Percentiles rank a stretch among this genome's conserved stretches.
Conservation (phyloP, 257 asterid species). For the Apocynum venetum region DNA sequence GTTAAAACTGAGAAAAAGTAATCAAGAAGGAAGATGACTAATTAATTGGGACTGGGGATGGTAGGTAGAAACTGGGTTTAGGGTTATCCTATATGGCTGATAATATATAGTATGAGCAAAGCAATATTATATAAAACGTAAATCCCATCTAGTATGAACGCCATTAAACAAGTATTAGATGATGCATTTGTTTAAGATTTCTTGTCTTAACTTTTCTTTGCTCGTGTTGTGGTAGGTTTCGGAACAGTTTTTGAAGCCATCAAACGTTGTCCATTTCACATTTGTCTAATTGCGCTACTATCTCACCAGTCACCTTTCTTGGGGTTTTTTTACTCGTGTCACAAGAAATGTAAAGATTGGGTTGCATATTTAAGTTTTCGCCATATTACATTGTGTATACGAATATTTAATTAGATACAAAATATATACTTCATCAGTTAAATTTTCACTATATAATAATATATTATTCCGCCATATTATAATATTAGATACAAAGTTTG, state of each 20-base stretch:
- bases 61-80: no score
- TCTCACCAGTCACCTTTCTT: not conserved
- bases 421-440: no score
- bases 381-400: no score
- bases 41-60: no score
- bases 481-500: no score
- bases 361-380: no score
- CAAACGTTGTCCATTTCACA: not conserved
- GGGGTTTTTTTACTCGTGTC: not conserved
- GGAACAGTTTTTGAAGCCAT: not conserved
- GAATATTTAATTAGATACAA: no score
- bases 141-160: not conserved
- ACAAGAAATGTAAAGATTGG: not conserved
- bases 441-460: no score
- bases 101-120: no score
- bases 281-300: not conserved
- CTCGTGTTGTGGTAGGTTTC: not conserved
- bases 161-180: not conserved
- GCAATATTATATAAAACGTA: no score
- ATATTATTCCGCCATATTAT: no score
- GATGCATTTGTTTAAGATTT: not conserved
- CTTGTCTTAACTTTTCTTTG: not conserved
- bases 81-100: no score
- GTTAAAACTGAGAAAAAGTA: not conserved
- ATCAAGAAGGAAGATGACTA: not conserved